phyloP scores from a whole-genome alignment of 2,329 filamentous ascomycete species.

The Corinectria fuckeliana region DNA sequence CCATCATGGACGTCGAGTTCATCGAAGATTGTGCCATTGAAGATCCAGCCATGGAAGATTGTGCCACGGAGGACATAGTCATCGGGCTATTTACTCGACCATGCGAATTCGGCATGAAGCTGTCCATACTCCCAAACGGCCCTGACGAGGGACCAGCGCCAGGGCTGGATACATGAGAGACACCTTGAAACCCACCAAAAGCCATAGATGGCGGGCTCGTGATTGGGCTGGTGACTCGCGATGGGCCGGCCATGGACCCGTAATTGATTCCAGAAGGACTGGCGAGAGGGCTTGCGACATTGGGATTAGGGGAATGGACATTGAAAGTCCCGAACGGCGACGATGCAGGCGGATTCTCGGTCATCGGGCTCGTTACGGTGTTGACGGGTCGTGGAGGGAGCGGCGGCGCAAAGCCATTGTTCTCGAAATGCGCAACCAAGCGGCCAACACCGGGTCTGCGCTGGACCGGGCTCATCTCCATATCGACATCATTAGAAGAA shows the following conservation, averaged over 20 bases:
- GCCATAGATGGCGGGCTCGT: constrained; percentile 39
- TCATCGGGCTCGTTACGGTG: constrained; percentile 35
- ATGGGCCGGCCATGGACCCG: constrained; percentile 39
- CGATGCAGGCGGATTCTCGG: constrained; percentile 35
- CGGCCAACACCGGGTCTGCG: constrained; percentile 44
- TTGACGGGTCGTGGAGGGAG: constrained; percentile 45
- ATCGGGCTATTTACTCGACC: constrained; percentile 39
- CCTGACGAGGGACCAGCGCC: constrained; percentile 35
- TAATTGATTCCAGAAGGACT: constrained; percentile 44
- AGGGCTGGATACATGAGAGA: constrained; percentile 39
- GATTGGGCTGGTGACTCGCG: constrained; percentile 43
- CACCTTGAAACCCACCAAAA: constrained; percentile 44
- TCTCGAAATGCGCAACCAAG: constrained; percentile 51
- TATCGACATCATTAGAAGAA: constrained; percentile 36
- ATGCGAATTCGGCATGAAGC: constrained; percentile 42
- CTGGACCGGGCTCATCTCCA: constrained; percentile 36
- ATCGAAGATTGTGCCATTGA: constrained; percentile 34
- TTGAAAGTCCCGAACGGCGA: constrained; percentile 43
- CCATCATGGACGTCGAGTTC: constrained; percentile 32
- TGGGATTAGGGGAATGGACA: constrained; percentile 39
- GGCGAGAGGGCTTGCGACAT: constrained; percentile 42
- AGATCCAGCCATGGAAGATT: constrained; percentile 28
- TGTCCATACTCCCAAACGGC: constrained; percentile 43
- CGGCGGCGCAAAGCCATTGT: constrained; percentile 45
- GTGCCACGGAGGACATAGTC: constrained; percentile 25